Evolutionary conservation across 176 grass and related monocot genomes (phyloP).

Genomic region (Carex kokanica): DNA sequence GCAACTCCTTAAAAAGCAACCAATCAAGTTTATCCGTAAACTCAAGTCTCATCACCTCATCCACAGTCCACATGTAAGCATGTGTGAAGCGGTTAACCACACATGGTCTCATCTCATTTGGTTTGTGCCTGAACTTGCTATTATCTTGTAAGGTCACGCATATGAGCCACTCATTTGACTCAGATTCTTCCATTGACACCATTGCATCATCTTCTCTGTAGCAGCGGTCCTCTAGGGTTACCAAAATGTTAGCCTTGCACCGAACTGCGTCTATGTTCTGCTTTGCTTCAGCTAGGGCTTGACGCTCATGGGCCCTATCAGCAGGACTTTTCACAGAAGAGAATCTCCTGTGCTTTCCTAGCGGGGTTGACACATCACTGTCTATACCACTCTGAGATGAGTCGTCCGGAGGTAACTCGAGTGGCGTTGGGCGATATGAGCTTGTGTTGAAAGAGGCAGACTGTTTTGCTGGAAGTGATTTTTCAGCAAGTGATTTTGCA

Average conservation of each 20-base stretch:
- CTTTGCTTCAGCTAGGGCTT: slow-evolving; percentile 58
- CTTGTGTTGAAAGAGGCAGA: not conserved
- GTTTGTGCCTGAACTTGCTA: slow-evolving; percentile 51
- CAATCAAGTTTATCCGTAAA: slow-evolving; percentile 82
- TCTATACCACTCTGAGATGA: slow-evolving; percentile 67
- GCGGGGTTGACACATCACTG: slow-evolving; percentile 66
- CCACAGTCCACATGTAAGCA: slow-evolving; percentile 76
- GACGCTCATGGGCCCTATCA: slow-evolving; percentile 52
- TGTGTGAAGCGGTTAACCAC: slow-evolving; percentile 78
- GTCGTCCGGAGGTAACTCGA: slow-evolving; percentile 61
- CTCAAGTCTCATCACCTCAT: slow-evolving; percentile 82
- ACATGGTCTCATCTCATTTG: slow-evolving; percentile 60
- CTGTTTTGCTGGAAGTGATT: slow-evolving; percentile 27
- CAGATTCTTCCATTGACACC: slow-evolving; percentile 53
- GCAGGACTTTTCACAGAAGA: slow-evolving; percentile 53
- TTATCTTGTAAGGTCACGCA: slow-evolving; percentile 59
- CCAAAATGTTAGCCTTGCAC: slow-evolving; percentile 65
- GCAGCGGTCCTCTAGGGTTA: slow-evolving; percentile 59
- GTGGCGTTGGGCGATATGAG: slow-evolving; percentile 40
- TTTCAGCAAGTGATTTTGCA: slow-evolving; percentile 24
- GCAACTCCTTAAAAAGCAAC: slow-evolving; percentile 90
- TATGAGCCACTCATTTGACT: slow-evolving; percentile 73
- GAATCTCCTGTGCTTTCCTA: slow-evolving; percentile 49
- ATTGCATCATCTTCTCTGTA: slow-evolving; percentile 80
- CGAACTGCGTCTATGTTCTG: slow-evolving; percentile 67